A percentile compares a stretch with the other conserved stretches of the same genome.
phyloP scores from a whole-genome alignment of 225 moss, liverwort and hornwort genomes.

The Climacium dendroides region DNA sequence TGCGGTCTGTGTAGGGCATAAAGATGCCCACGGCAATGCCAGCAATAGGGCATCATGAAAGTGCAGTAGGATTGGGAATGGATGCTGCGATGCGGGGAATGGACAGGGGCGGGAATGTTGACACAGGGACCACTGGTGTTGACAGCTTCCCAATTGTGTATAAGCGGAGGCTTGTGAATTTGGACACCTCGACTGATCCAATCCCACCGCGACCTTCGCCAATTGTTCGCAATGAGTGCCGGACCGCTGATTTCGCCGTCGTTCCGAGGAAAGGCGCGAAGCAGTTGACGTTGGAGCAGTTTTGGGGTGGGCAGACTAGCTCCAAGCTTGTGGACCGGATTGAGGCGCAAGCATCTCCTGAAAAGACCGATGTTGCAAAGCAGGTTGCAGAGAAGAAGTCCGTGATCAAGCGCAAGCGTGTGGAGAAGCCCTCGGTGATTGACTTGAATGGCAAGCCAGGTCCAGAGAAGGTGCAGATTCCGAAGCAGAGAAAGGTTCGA shows the following conservation, averaged over 20 bases:
- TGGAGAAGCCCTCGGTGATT: neutral
- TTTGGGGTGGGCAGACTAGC: conserved; percentile 20
- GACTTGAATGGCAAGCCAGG: conserved; percentile 17
- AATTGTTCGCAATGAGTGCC: neutral
- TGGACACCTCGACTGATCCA: conserved; percentile 7
- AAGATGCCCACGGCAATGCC: conserved; percentile 30
- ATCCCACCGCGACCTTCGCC: neutral
- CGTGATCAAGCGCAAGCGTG: conserved; percentile 30
- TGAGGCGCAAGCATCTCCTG: neutral
- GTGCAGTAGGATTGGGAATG: neutral
- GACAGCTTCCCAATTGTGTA: conserved; percentile 50
- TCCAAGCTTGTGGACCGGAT: conserved; percentile 1
- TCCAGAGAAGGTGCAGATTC: neutral
- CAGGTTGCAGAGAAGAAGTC: neutral
- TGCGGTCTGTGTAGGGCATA: conserved; percentile 12
- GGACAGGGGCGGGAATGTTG: conserved; percentile 5
- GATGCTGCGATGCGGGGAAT: neutral
- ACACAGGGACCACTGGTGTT: neutral
- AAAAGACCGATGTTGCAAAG: neutral
- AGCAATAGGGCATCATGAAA: conserved; percentile 20
- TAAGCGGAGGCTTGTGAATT: conserved; percentile 26
- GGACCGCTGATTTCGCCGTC: conserved; percentile 7
- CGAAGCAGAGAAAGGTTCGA: conserved; percentile 10
- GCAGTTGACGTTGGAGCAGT: conserved; percentile 45
- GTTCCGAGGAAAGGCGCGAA: conserved; percentile 22